These are phyloP conservation scores for Tieghemiomyces parasiticus DNA, from an alignment of 192 early-diverging fungal species.

Conservation along the genomic window DNA sequence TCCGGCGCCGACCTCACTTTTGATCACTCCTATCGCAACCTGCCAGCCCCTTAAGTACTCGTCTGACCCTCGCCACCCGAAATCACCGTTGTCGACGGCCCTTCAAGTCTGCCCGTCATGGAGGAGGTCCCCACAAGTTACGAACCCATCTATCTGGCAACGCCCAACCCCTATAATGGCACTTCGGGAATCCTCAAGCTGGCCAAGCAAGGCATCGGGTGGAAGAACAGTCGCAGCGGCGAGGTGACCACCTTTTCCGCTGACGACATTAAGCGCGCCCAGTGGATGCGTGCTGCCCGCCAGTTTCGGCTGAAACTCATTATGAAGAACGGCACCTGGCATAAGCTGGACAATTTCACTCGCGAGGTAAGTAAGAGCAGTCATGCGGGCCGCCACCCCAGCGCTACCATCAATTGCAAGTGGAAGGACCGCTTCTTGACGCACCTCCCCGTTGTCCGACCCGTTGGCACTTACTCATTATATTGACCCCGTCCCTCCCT, in stretches of 20 bases:
- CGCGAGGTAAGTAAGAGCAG: constrained; percentile 44
- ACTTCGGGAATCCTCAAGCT: not conserved
- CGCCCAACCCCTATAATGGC: constrained; percentile 7
- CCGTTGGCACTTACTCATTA: not conserved
- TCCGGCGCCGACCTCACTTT: no score
- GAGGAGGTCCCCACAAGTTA: constrained; percentile 7
- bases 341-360: constrained; percentile 84
- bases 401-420: no score
- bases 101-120: no score
- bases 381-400: no score
- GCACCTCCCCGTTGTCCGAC: not conserved
- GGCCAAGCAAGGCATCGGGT: constrained; percentile 41
- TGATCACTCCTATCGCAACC: no score
- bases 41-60: no score
- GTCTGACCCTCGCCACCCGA: no score
- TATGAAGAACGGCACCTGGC: constrained; percentile 50
- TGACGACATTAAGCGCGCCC: constrained; percentile 52
- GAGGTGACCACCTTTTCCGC: constrained; percentile 38
- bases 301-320: constrained; percentile 70
- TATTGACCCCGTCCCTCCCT: no score
- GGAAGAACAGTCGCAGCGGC: constrained; percentile 42
- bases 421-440: no score
- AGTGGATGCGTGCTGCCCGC: constrained; percentile 73
- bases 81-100: no score
- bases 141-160: constrained; percentile 9